Evolutionary conservation across 208 protist species (phyloP), one percentile per base, ranked within the genome.

Genomic region (Acanthamoeba triangularis): DNA sequence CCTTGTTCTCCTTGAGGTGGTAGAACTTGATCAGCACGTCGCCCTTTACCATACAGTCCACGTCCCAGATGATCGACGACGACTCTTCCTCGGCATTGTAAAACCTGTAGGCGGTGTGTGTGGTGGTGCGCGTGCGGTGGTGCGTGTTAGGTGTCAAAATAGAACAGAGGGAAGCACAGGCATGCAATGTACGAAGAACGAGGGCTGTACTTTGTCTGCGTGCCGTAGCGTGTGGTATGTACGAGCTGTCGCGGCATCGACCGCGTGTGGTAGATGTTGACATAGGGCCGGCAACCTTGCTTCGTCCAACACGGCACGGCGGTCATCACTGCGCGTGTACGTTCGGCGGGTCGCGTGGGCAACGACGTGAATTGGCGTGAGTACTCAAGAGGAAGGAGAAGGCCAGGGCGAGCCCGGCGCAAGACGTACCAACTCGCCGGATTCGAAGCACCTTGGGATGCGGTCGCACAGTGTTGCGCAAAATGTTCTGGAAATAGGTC

Each of bases 211-310:
- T 28, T 37, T 41, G 74, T 82, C 23, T 52, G 74, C 16, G 74
- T 8, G 41, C 74, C 41, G 35, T 82, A 52, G 74, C 74, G 74
- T 14, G 74, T 82, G 11, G 82, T 90, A 47, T 90, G 56, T 16
- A 90, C 52, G 52, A 90, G 56, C 52, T 90, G 47, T 25, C 82
- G 82, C 20, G 82, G 82, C 8, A 37, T 20, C 1, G 23, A 44
- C 7, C 82, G 56, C 33, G 82, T 90, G 82, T 90, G 52, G 82
- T 90, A 90, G 82, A 90, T 90, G 7, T 90, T 67, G 18, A 90
- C 82, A 65, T 69, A 90, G 47, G 82, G 82, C 2, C 82, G 82
- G 52, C 82, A 90, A 13, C 82, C 82, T 20, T 90, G 82, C 33
- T 67, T 59, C 47, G 47, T 90, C 82, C 82, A 90, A 28, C 82